Evolutionary conservation across 179 eudicot genomes (phyloP).

Genomic region (Beta corolliflora): DNA sequence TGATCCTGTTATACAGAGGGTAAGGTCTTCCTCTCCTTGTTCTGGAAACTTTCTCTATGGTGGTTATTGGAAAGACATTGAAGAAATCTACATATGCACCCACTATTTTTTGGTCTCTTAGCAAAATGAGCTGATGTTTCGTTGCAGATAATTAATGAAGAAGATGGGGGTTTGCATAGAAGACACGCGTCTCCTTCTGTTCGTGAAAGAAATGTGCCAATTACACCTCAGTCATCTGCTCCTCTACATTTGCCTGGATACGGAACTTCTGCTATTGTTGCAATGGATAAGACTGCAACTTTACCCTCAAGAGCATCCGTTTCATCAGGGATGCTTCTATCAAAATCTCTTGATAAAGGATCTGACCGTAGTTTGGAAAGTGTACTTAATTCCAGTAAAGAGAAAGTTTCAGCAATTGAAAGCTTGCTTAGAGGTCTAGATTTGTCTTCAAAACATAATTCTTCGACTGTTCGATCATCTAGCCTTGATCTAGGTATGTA

Average conservation of each 20-base stretch:
- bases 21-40: slow-evolving; percentile 29
- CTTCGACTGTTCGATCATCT: slow-evolving; percentile 64
- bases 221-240: slow-evolving; percentile 61
- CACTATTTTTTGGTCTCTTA: slow-evolving; percentile 1
- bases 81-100: neutral
- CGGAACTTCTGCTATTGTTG: slow-evolving; percentile 97
- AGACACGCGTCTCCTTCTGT: slow-evolving; percentile 96
- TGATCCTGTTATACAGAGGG: slow-evolving; percentile 97
- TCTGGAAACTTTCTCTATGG: slow-evolving; percentile 3
- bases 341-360: slow-evolving; percentile 64
- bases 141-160: slow-evolving; percentile 78
- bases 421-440: slow-evolving; percentile 93
- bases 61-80: neutral
- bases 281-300: slow-evolving; percentile 85
- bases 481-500: slow-evolving; percentile 94
- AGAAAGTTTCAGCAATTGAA: slow-evolving; percentile 96
- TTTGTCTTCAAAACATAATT: slow-evolving; percentile 57
- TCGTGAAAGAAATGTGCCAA: slow-evolving; percentile 66
- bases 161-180: slow-evolving; percentile 89
- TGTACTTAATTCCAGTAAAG: slow-evolving; percentile 84
- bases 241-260: slow-evolving; percentile 76
- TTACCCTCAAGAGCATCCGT: slow-evolving; percentile 64
- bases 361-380: slow-evolving; percentile 88
- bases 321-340: slow-evolving; percentile 73
- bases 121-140: slow-evolving; percentile 14